Percentiles rank a stretch among this genome's conserved stretches.
Conservation (phyloP, 805 yeast species). For the Saturnispora quitensis region DNA sequence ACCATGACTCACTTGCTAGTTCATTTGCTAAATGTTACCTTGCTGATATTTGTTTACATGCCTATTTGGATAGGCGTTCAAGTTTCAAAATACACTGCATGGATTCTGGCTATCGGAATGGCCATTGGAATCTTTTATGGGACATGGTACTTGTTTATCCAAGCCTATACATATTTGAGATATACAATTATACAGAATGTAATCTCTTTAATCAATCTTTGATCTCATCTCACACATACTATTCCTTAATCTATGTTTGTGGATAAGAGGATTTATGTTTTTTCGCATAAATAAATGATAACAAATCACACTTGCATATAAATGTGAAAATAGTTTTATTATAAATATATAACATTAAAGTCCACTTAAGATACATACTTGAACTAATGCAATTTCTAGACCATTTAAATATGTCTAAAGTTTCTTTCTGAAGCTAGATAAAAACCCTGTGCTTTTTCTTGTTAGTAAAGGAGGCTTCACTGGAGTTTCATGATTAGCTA, state of each 20-base stretch:
- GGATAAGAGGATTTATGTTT: neutral
- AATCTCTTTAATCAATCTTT: neutral
- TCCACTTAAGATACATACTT: neutral
- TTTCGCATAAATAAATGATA: neutral
- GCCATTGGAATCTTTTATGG: neutral
- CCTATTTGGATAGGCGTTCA: constrained; percentile 9
- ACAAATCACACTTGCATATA: neutral
- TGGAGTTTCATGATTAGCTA: neutral
- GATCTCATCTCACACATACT: neutral
- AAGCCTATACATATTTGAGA: neutral
- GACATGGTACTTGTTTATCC: neutral
- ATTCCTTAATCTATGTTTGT: neutral
- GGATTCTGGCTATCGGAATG: neutral
- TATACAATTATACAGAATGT: neutral
- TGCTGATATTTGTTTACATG: constrained; percentile 10
- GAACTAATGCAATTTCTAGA: neutral
- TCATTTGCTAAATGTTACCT: constrained; percentile 6
- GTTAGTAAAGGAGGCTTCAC: neutral
- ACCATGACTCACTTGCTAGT: neutral
- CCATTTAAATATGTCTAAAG: neutral
- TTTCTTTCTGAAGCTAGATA: constrained; percentile 1
- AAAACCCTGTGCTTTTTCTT: constrained; percentile 6
- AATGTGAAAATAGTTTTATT: neutral
- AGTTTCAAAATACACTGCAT: neutral
- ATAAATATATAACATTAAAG: neutral